These are phyloP conservation scores for Lachancea meyersii DNA, from an alignment of 805 yeast species.

Conservation along the genomic window DNA sequence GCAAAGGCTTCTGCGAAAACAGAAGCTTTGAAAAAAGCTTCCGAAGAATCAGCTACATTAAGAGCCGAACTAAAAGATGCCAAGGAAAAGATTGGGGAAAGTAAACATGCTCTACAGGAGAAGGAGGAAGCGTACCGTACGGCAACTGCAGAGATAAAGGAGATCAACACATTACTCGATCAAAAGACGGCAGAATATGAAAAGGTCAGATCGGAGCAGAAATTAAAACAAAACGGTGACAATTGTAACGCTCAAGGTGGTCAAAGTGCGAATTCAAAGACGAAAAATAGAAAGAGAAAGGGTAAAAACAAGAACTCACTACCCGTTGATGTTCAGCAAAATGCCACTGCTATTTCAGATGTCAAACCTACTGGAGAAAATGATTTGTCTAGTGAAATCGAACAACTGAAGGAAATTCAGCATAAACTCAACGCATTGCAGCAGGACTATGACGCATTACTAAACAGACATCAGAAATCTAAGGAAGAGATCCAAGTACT, in stretches of 20 bases:
- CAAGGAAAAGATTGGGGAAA: not conserved
- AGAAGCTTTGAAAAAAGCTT: not conserved
- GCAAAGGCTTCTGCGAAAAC: not conserved
- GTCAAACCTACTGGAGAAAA: too few species aligned
- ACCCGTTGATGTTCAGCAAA: not conserved
- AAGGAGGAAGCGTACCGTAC: constrained; percentile 6
- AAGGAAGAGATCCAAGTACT: not conserved
- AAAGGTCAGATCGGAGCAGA: not conserved
- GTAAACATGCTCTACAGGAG: constrained; percentile 8
- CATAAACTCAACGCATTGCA: constrained; percentile 5
- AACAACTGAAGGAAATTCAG: constrained; percentile 4
- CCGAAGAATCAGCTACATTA: not conserved
- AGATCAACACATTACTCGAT: not conserved
- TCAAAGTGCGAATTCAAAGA: constrained; percentile 10
- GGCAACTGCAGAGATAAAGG: not conserved
- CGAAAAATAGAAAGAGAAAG: constrained; percentile 21
- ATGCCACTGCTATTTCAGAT: not conserved
- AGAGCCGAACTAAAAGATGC: not conserved
- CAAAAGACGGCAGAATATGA: not conserved
- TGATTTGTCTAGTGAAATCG: not conserved
- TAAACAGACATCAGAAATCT: constrained; percentile 6
- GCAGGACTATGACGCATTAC: not conserved
- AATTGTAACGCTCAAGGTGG: not conserved
- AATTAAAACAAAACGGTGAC: not conserved
- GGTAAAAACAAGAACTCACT: constrained; percentile 1